A percentile compares a stretch with the other conserved stretches of the same genome.
Evolutionary conservation across 2,329 filamentous ascomycete species (phyloP).

Genomic region (Colletotrichum siamense): DNA sequence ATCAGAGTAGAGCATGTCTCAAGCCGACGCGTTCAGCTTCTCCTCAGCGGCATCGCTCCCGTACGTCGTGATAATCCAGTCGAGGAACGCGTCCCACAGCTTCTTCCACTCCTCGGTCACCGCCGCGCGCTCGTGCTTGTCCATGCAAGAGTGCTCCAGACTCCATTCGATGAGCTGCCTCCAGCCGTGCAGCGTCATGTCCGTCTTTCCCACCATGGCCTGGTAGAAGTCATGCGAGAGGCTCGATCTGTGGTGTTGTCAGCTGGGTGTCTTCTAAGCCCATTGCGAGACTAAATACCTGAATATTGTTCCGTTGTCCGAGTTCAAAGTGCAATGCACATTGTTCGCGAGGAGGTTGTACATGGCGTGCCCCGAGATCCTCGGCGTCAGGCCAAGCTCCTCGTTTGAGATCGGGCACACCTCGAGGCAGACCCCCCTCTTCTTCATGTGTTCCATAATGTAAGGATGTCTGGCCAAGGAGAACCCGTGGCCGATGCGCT

Average conservation of each 20-base stretch:
- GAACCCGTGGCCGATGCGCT: slow-evolving; percentile 78
- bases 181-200: slow-evolving; percentile 74
- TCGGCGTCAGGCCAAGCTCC: slow-evolving; percentile 71
- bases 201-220: slow-evolving; percentile 70
- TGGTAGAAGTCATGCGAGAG: slow-evolving; percentile 82
- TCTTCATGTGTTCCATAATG: slow-evolving; percentile 70
- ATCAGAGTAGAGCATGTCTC: not conserved
- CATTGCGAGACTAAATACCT: too few relatives aligned
- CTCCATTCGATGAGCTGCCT: slow-evolving; percentile 72
- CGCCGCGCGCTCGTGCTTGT: slow-evolving; percentile 41
- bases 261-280: too few relatives aligned
- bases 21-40: not conserved
- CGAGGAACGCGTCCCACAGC: slow-evolving; percentile 65
- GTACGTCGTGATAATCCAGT: slow-evolving; percentile 52
- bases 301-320: slow-evolving; percentile 78
- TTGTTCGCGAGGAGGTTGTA: slow-evolving; percentile 74
- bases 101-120: slow-evolving; percentile 51
- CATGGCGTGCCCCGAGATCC: slow-evolving; percentile 69
- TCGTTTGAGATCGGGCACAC: slow-evolving; percentile 81
- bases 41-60: slow-evolving; percentile 18
- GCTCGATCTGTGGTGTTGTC: slow-evolving; percentile 57
- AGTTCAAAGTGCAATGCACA: slow-evolving; percentile 76
- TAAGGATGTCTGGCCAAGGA: slow-evolving; percentile 70
- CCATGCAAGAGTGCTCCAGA: slow-evolving; percentile 64
- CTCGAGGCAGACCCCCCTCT: slow-evolving; percentile 72